Base-by-base conservation (phyloP, 345 rosid genomes). In the Acer yangbiense region DNA sequence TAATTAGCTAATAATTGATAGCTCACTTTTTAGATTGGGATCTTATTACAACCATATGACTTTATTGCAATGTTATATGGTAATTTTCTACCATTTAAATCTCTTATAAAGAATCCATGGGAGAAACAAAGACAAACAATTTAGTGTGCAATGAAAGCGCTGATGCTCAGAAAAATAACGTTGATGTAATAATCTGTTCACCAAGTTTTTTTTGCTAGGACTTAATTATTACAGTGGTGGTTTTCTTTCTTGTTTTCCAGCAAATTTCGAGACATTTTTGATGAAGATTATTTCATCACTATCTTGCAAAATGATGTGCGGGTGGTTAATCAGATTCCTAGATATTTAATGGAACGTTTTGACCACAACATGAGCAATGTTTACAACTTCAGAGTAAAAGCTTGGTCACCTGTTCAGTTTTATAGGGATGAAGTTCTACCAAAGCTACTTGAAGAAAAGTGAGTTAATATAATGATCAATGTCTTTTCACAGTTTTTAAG, bases 351-450 rank as follows among this genome's bases (percentile, higher is more conserved):
- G 99, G 99, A 94, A 80, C 97, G 99, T 48, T 97, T 91, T 91
- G 98, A 92, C 88, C 69, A 75, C 79, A 94, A 94, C 76, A 79
- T 97, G 92, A 88, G 86, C 78, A 93, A 97, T 85, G 98, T 94
- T 75, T 93, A 86, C 92, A 97, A 97, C 92, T 97, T 97, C 85
- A 90, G 90, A 89, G 88, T 97, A 58, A 93, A 97, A 90, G 99
- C 99, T 63, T 97, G 97, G 99, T 91, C 99, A 68, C 88, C 98
- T 16, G 83, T 97, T 83, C 89, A 85, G 69, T 97, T 87, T 80
- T 97, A 94, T 76, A 85, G 84, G 85, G 98, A 97, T 88, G 88
- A 86, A 5, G 90, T 97, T 74, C 92, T 94, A 62, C 98, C 99
- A 18, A 93, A 88, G 87, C 87, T 94, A 58, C 92, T 91, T 57